Conservation (phyloP, 2,329 filamentous ascomycete species). For the Bimuria novae-zelandiae region DNA sequence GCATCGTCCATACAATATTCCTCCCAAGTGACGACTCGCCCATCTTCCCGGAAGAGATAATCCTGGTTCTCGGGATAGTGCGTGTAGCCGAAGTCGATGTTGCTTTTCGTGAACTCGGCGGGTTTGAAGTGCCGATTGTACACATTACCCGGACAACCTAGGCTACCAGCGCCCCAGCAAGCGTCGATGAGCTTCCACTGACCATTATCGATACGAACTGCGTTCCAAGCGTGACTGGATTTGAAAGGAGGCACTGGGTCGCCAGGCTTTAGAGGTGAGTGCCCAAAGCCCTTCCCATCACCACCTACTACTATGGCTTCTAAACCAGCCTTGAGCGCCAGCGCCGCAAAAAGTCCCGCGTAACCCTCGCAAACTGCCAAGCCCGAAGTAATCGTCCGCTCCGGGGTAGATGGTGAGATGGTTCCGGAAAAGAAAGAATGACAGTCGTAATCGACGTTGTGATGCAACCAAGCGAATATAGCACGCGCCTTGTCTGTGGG, state of each 20-base stretch:
- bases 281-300: conserved; percentile 85
- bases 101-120: conserved; percentile 62
- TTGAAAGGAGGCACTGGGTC: conserved; percentile 67
- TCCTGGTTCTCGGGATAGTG: conserved; percentile 75
- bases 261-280: conserved; percentile 65
- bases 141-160: conserved; percentile 46
- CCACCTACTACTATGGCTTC: conserved; percentile 75
- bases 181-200: conserved; percentile 90
- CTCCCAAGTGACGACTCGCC: conserved; percentile 72
- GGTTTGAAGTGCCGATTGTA: conserved; percentile 22
- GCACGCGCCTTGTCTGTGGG: conserved; percentile 87
- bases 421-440: conserved; percentile 75
- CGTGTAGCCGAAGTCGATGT: conserved; percentile 77
- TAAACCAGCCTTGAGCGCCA: conserved; percentile 79
- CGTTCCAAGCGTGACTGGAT: conserved; percentile 87
- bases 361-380: conserved; percentile 87
- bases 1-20: conserved; percentile 73
- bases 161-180: conserved; percentile 87
- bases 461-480: conserved; percentile 93
- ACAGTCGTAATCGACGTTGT: conserved; percentile 88
- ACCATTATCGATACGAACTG: conserved; percentile 81
- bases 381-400: conserved; percentile 74
- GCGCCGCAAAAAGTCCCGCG: conserved; percentile 76
- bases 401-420: conserved; percentile 69
- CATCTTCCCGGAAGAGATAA: conserved; percentile 77